These are phyloP conservation scores for Blastobotrys muscicola DNA, from an alignment of 805 yeast genomes.

Conservation along the genomic window DNA sequence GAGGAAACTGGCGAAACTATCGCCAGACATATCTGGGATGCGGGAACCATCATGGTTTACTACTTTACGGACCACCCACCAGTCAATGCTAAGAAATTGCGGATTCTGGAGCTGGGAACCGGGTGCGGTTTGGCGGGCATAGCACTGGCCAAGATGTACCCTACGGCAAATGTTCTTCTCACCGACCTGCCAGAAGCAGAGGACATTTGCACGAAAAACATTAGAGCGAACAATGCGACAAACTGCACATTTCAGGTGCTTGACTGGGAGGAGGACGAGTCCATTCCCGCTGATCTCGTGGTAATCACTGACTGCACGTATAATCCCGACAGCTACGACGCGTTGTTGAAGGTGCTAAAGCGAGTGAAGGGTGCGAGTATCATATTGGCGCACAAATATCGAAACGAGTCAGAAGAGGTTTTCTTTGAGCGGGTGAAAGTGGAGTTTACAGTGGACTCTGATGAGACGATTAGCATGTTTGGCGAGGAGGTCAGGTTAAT, in stretches of 20 bases:
- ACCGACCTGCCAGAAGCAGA: constrained; percentile 34
- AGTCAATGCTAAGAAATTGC: constrained; percentile 3
- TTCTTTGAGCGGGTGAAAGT: constrained; percentile 12
- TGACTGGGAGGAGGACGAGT: constrained; percentile 30
- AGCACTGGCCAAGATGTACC: constrained; percentile 20
- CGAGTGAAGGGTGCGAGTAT: constrained; percentile 9
- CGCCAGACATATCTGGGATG: constrained; percentile 38
- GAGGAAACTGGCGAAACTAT: constrained; percentile 35
- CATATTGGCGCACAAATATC: constrained; percentile 27
- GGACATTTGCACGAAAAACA: constrained; percentile 30
- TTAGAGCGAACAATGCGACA: constrained; percentile 16
- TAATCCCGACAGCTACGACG: constrained; percentile 32
- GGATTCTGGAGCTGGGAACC: constrained; percentile 33
- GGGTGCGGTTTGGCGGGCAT: constrained; percentile 36
- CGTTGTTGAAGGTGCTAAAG: constrained; percentile 25
- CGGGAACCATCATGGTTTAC: constrained; percentile 20
- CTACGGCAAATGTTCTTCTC: constrained; percentile 18
- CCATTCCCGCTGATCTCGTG: constrained; percentile 29
- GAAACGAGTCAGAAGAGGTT: constrained; percentile 17
- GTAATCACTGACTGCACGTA: constrained; percentile 36
- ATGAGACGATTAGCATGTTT: not conserved
- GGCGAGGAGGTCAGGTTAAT: constrained; percentile 1
- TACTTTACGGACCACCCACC: not conserved
- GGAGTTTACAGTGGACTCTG: not conserved
- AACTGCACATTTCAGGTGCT: constrained; percentile 24